A percentile compares a stretch with the other conserved stretches of the same genome.
These are phyloP conservation scores for Yamadazyma dushanensis DNA, from an alignment of 1,139 yeast genomes.

Conservation along the genomic window DNA sequence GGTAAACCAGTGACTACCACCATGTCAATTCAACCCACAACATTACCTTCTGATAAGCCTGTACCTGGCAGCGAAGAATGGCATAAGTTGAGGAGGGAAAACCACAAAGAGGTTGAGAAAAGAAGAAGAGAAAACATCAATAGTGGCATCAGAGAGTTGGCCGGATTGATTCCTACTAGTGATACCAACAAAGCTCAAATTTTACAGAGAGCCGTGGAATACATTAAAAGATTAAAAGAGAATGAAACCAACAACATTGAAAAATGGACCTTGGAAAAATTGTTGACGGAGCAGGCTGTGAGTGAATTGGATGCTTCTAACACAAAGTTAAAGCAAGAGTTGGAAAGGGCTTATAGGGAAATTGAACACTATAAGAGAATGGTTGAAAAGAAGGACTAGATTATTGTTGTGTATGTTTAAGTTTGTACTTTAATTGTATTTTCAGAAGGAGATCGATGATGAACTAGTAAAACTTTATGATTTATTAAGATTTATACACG, in stretches of 20 bases:
- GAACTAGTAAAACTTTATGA: background rate
- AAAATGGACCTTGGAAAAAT: slow-evolving; percentile 91
- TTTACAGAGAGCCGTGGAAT: slow-evolving; percentile 83
- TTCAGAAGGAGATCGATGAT: too few relatives aligned
- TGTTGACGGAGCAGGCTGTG: slow-evolving; percentile 88
- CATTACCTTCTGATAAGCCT: slow-evolving; percentile 44
- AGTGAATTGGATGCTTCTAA: slow-evolving; percentile 38
- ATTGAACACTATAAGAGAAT: slow-evolving; percentile 75
- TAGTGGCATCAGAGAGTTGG: slow-evolving; percentile 81
- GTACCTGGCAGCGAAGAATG: slow-evolving; percentile 80
- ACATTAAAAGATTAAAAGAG: slow-evolving; percentile 83
- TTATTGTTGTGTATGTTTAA: background rate
- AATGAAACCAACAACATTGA: slow-evolving; percentile 86
- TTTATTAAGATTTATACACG: background rate
- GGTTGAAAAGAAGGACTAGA: slow-evolving; percentile 23
- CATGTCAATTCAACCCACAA: slow-evolving; percentile 32
- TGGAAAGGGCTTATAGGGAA: slow-evolving; percentile 89
- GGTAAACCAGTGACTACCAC: slow-evolving; percentile 5
- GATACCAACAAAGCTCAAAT: slow-evolving; percentile 93
- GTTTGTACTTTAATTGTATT: background rate
- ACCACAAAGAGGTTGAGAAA: slow-evolving; percentile 97
- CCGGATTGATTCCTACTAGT: slow-evolving; percentile 78
- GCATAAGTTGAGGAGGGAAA: slow-evolving; percentile 81
- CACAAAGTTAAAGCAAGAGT: slow-evolving; percentile 26
- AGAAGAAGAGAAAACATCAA: slow-evolving; percentile 93